Percentiles rank a stretch among this genome's conserved stretches.
Conservation (phyloP, 2,329 filamentous ascomycete species). For the Lachnellula arida region DNA sequence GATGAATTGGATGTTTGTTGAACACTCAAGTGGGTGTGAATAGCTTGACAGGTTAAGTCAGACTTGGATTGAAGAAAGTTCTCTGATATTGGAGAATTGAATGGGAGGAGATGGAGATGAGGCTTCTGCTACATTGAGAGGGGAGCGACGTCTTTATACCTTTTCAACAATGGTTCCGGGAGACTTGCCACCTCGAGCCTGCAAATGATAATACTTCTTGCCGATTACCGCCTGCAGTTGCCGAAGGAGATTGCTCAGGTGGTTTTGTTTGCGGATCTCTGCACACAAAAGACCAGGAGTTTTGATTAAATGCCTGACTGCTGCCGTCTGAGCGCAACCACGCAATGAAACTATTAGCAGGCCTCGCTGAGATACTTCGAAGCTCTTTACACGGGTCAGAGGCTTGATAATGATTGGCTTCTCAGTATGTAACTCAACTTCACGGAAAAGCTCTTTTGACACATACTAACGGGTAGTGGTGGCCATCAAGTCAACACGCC, state of each 20-base stretch:
- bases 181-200: not conserved
- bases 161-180: not conserved
- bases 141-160: conserved; percentile 11
- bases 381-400: conserved; percentile 2
- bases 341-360: conserved; percentile 2
- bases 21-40: not conserved
- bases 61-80: not conserved
- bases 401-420: not conserved
- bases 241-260: conserved; percentile 11
- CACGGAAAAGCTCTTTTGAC: not conserved
- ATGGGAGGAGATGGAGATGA: not conserved
- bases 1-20: not conserved
- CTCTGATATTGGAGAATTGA: not conserved
- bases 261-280: conserved; percentile 7
- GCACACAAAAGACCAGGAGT: conserved; percentile 4
- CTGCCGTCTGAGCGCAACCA: conserved; percentile 13
- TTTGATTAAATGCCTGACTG: conserved; percentile 10
- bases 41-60: not conserved
- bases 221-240: conserved; percentile 1
- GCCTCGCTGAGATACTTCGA: not conserved
- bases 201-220: not conserved
- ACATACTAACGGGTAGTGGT: not conserved
- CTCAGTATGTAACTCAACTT: not conserved
- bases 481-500: conserved; percentile 4
- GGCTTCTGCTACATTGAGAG: not conserved